Conservation (phyloP, 2,329 filamentous ascomycete genomes). For the Fusarium mundagurra region DNA sequence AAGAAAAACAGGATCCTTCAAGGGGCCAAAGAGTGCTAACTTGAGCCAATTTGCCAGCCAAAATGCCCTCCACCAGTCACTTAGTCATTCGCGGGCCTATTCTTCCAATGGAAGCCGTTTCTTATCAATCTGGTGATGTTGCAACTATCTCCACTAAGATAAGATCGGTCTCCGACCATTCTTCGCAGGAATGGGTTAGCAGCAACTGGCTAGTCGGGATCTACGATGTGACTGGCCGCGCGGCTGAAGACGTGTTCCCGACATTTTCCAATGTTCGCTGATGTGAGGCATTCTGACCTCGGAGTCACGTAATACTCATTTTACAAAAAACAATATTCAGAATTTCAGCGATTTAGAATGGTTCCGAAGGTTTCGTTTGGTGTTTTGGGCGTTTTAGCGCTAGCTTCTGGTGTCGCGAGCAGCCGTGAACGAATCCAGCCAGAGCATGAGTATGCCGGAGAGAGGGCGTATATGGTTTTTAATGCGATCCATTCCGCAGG, state of each 20-base stretch:
- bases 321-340: not conserved
- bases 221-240: slow-evolving; percentile 30
- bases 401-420: slow-evolving; percentile 4
- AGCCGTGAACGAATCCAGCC: slow-evolving; percentile 46
- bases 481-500: slow-evolving; percentile 77
- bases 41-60: not conserved
- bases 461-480: slow-evolving; percentile 74
- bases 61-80: not conserved
- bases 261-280: not conserved
- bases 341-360: slow-evolving; percentile 12
- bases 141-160: slow-evolving; percentile 14
- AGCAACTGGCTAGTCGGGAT: not conserved
- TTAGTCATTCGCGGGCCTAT: not conserved
- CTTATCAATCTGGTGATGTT: slow-evolving; percentile 36
- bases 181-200: slow-evolving; percentile 22
- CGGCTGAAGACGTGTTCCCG: slow-evolving; percentile 16
- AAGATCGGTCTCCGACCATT: slow-evolving; percentile 23
- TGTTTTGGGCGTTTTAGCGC: slow-evolving; percentile 17
- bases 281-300: slow-evolving; percentile 1
- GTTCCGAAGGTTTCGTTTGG: slow-evolving; percentile 17
- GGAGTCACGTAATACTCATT: not conserved
- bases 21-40: not conserved
- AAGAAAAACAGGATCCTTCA: not conserved
- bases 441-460: slow-evolving; percentile 50
- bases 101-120: not conserved